These are phyloP conservation scores for Elsinoe perseae DNA, from an alignment of 2,329 filamentous ascomycete genomes.

Conservation along the genomic window DNA sequence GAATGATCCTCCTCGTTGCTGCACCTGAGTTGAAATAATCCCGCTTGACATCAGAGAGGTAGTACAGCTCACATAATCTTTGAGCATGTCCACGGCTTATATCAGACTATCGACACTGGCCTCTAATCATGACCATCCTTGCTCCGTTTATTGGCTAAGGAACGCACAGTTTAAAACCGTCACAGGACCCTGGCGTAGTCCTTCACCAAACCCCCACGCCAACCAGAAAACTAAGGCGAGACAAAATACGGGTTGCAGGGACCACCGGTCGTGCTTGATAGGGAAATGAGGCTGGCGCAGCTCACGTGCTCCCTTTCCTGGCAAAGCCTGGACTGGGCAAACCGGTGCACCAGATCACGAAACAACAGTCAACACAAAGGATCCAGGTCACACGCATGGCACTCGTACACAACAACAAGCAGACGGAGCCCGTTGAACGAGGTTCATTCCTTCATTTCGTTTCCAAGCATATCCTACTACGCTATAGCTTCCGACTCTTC, in stretches of 20 bases:
- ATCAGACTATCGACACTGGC: not conserved
- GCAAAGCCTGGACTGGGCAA: not conserved
- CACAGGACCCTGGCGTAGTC: not conserved
- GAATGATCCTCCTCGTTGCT: not conserved
- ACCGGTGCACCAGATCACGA: not conserved
- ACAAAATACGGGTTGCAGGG: not conserved
- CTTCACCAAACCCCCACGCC: not conserved
- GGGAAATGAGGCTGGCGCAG: constrained; percentile 5
- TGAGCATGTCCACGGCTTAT: not conserved
- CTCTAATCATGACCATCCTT: not conserved
- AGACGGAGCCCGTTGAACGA: not conserved
- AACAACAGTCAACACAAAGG: not conserved
- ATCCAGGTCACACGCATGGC: not conserved
- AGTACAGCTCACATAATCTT: too few species aligned
- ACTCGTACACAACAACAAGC: not conserved
- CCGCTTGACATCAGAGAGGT: too few species aligned
- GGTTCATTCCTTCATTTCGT: not conserved
- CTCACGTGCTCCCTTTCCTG: not conserved
- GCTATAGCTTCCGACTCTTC: constrained; percentile 82
- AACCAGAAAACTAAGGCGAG: not conserved
- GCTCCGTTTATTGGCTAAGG: not conserved
- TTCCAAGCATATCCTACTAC: not conserved
- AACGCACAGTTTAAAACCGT: not conserved
- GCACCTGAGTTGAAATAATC: not conserved
- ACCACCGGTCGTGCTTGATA: not conserved